These are phyloP conservation scores for Xerocomellus amylosporus DNA, from an alignment of 768 basidiomycete species.

Conservation along the genomic window DNA sequence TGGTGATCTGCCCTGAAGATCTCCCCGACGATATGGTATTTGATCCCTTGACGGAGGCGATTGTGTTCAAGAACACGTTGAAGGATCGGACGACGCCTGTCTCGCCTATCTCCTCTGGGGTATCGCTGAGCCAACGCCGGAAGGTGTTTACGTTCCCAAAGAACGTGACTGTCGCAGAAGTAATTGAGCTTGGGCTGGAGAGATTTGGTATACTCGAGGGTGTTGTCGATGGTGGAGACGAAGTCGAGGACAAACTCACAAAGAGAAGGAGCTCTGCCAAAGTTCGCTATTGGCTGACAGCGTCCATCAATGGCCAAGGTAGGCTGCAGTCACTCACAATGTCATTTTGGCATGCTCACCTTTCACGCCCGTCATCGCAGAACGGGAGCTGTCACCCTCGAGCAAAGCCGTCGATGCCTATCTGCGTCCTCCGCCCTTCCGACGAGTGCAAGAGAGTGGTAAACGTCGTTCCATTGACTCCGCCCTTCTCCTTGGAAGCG, in stretches of 20 bases:
- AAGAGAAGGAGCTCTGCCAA: conserved; percentile 76
- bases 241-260: conserved; percentile 88
- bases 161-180: conserved; percentile 94
- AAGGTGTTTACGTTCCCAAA: conserved; percentile 92
- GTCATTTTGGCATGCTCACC: conserved; percentile 5
- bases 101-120: conserved; percentile 45
- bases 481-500: conserved; percentile 59
- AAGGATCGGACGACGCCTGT: conserved; percentile 49
- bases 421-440: conserved; percentile 67
- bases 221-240: conserved; percentile 98
- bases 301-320: conserved; percentile 65
- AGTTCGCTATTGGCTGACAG: conserved; percentile 79
- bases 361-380: conserved; percentile 39
- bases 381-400: conserved; percentile 74
- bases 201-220: conserved; percentile 94
- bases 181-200: conserved; percentile 89
- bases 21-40: conserved; percentile 94
- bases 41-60: conserved; percentile 89
- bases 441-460: conserved; percentile 50
- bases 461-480: conserved; percentile 90
- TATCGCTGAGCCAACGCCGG: conserved; percentile 60
- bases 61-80: conserved; percentile 80
- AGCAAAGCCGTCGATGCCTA: conserved; percentile 86
- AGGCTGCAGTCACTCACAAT: conserved; percentile 11
- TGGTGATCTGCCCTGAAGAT: conserved; percentile 86